Conservation (phyloP, 257 asterid species). For the Gentiana macrophylla region DNA sequence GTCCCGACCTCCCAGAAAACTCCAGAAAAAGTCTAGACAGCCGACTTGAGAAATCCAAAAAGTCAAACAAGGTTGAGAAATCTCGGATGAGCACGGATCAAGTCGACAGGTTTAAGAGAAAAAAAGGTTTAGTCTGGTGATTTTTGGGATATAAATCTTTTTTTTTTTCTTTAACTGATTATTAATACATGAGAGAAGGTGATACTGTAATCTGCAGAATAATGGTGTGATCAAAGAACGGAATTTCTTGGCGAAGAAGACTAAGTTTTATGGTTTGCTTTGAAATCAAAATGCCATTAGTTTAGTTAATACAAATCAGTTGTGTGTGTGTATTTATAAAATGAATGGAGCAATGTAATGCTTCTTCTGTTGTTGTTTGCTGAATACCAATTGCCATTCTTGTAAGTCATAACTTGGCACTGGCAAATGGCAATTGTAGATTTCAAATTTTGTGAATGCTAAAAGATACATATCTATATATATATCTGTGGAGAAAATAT, state of each 20-base stretch:
- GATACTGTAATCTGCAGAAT: constrained; percentile 1
- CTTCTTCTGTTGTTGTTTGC: constrained; percentile 12
- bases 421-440: too few relatives aligned
- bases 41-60: constrained; percentile 87
- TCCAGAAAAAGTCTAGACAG: constrained; percentile 94
- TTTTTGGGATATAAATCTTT: background rate
- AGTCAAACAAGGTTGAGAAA: constrained; percentile 65
- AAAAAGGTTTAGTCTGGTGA: constrained; percentile 83
- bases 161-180: constrained; percentile 2
- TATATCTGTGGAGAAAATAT: too few relatives aligned
- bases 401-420: too few relatives aligned
- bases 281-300: constrained; percentile 22
- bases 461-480: too few relatives aligned
- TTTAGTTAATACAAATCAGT: constrained; percentile 7
- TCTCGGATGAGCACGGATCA: constrained; percentile 88
- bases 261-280: constrained; percentile 24
- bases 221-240: too few relatives aligned
- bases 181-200: constrained; percentile 13
- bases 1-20: constrained; percentile 54
- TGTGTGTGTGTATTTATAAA: background rate
- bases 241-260: constrained; percentile 10
- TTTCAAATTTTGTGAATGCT: too few relatives aligned
- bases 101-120: constrained; percentile 76
- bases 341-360: background rate
- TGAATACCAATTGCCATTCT: constrained; percentile 18